Evolutionary conservation across 1,139 yeast genomes (phyloP).

Genomic region (Kodamaea sp.): DNA sequence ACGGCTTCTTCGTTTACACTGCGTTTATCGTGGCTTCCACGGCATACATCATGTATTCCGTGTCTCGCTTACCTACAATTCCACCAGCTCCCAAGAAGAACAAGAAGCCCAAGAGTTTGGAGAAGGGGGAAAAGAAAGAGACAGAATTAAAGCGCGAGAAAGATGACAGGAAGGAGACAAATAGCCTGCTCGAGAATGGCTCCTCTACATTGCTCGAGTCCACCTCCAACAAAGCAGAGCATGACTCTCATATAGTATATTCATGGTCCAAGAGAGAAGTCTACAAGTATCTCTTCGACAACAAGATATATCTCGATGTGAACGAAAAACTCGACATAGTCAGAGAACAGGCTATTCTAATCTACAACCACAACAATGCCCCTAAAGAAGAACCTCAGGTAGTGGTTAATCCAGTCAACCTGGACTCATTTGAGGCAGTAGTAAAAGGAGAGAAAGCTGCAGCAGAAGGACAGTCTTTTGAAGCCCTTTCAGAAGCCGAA

Average conservation of each 20-base stretch:
- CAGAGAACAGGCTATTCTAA: slow-evolving; percentile 15
- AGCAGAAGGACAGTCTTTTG: too few relatives aligned
- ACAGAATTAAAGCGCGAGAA: slow-evolving; percentile 3
- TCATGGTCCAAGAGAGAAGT: slow-evolving; percentile 24
- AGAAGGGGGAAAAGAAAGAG: slow-evolving; percentile 3
- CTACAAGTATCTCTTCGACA: slow-evolving; percentile 18
- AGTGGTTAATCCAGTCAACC: too few relatives aligned
- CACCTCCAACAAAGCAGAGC: neutral
- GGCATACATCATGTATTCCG: slow-evolving; percentile 32
- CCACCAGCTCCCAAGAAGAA: slow-evolving; percentile 10
- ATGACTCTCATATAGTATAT: slow-evolving; percentile 10
- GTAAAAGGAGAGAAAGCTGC: too few relatives aligned
- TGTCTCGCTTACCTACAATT: slow-evolving; percentile 32
- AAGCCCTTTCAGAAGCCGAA: neutral
- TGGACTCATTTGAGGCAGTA: too few relatives aligned
- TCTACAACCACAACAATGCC: slow-evolving; percentile 8
- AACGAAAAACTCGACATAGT: slow-evolving; percentile 19
- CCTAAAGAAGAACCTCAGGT: too few relatives aligned
- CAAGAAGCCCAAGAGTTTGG: slow-evolving; percentile 5
- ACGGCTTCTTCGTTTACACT: slow-evolving; percentile 41
- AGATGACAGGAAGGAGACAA: slow-evolving; percentile 1
- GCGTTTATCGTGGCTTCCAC: slow-evolving; percentile 35
- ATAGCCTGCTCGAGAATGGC: neutral
- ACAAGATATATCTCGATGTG: slow-evolving; percentile 21
- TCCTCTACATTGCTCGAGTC: too few relatives aligned